phyloP scores from a whole-genome alignment of 352 stramenopile genomes.

The Globisporangium yorkense region DNA sequence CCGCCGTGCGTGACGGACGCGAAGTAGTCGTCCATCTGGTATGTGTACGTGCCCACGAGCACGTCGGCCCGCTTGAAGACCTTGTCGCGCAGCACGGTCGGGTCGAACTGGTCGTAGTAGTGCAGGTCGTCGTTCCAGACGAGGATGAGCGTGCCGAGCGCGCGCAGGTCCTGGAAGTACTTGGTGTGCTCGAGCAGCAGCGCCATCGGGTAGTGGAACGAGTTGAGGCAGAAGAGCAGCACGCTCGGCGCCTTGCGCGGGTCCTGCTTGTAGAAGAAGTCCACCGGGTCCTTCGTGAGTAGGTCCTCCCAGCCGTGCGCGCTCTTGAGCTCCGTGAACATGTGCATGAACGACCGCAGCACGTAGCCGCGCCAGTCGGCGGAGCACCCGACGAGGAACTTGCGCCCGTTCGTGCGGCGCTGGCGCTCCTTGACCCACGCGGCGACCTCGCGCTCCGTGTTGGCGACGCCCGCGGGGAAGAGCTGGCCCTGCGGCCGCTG shows the following conservation, averaged over 20 bases:
- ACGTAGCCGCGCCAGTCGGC: conserved; percentile 60
- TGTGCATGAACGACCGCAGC: conserved; percentile 51
- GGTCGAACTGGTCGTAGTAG: conserved; percentile 77
- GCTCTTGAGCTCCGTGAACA: conserved; percentile 62
- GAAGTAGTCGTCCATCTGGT: conserved; percentile 79
- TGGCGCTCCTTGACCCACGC: conserved; percentile 59
- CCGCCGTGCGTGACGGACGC: conserved; percentile 30
- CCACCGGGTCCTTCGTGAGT: conserved; percentile 42
- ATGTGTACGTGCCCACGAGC: conserved; percentile 67
- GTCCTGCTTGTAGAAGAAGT: conserved; percentile 62
- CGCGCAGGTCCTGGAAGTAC: conserved; percentile 66
- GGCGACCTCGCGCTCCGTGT: conserved; percentile 41
- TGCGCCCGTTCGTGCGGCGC: conserved; percentile 62
- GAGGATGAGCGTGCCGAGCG: conserved; percentile 58
- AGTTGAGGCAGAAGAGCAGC: conserved; percentile 77
- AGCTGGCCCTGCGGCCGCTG: conserved; percentile 30
- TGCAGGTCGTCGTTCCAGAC: conserved; percentile 80
- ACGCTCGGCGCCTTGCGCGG: conserved; percentile 52
- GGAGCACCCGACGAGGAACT: conserved; percentile 63
- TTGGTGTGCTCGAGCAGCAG: conserved; percentile 50
- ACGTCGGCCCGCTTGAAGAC: conserved; percentile 65
- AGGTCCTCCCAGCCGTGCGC: conserved; percentile 67
- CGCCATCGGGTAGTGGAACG: conserved; percentile 57
- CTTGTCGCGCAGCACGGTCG: conserved; percentile 44
- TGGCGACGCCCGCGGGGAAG: conserved; percentile 27